Percentiles rank a stretch among this genome's conserved stretches.
Evolutionary conservation across 75 land plant species (phyloP).

Genomic region (Pinus tabuliformis): DNA sequence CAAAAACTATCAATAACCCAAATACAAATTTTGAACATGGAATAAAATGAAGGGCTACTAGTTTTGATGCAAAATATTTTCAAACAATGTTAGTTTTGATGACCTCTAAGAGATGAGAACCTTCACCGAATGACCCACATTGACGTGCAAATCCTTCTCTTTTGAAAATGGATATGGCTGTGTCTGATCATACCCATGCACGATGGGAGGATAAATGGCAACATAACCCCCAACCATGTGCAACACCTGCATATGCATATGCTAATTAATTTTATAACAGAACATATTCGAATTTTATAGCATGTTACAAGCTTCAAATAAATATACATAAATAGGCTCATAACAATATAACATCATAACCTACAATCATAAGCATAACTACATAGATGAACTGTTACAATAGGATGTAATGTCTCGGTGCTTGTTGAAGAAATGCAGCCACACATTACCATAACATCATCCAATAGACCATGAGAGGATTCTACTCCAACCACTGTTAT

Average conservation of each 20-base stretch:
- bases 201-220: too few relatives aligned
- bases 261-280: neutral
- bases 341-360: neutral
- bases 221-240: too few relatives aligned
- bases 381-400: neutral
- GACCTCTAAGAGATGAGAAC: too few relatives aligned
- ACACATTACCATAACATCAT: conserved; percentile 75
- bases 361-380: neutral
- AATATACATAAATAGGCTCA: neutral
- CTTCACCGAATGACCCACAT: too few relatives aligned
- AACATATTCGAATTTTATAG: neutral
- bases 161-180: too few relatives aligned
- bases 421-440: neutral
- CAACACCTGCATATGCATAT: conserved; percentile 52
- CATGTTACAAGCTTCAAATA: neutral
- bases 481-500: conserved; percentile 96
- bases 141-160: too few relatives aligned
- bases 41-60: too few relatives aligned
- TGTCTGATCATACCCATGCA: too few relatives aligned
- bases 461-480: conserved; percentile 54
- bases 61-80: too few relatives aligned
- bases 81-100: too few relatives aligned
- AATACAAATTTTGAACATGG: too few relatives aligned
- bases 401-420: neutral
- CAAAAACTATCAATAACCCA: too few relatives aligned